Percentiles rank a stretch among this genome's conserved stretches.
Evolutionary conservation across 2,329 filamentous ascomycete species (phyloP).

Genomic region (Gyromitra esculenta): DNA sequence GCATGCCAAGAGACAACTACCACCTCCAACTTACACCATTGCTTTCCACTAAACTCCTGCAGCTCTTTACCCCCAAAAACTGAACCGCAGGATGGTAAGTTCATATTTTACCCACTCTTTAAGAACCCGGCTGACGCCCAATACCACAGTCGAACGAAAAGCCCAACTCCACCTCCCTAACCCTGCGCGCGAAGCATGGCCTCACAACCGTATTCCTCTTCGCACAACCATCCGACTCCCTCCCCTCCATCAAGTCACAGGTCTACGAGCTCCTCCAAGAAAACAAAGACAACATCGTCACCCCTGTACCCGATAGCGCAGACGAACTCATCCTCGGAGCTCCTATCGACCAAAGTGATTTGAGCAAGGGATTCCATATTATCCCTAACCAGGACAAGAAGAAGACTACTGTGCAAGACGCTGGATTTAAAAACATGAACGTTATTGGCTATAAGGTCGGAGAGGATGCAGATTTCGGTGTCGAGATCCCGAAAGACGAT

Average conservation of each 20-base stretch:
- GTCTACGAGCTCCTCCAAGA: slow-evolving; percentile 45
- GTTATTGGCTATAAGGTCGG: slow-evolving; percentile 44
- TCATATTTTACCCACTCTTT: background rate
- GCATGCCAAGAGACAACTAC: slow-evolving; percentile 31
- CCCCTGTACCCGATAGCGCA: slow-evolving; percentile 37
- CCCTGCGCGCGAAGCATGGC: slow-evolving; percentile 48
- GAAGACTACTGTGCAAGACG: slow-evolving; percentile 49
- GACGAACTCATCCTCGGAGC: slow-evolving; percentile 48
- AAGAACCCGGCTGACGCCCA: slow-evolving; percentile 8
- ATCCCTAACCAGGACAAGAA: slow-evolving; percentile 47
- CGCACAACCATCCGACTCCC: slow-evolving; percentile 45
- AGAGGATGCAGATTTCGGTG: slow-evolving; percentile 43
- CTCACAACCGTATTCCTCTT: slow-evolving; percentile 50
- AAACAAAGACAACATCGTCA: slow-evolving; percentile 49
- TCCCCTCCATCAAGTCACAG: slow-evolving; percentile 44
- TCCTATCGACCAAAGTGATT: slow-evolving; percentile 44
- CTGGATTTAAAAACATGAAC: slow-evolving; percentile 47
- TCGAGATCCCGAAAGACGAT: slow-evolving; percentile 47
- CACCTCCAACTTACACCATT: slow-evolving; percentile 38
- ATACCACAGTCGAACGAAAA: slow-evolving; percentile 30
- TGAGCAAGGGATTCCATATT: slow-evolving; percentile 44
- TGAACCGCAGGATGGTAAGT: slow-evolving; percentile 46
- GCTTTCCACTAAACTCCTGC: slow-evolving; percentile 27
- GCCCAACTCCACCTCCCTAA: slow-evolving; percentile 49
- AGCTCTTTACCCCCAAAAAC: slow-evolving; percentile 28